Evolutionary conservation across 768 basidiomycete genomes (phyloP).

Genomic region (Wakefieldia striispora): DNA sequence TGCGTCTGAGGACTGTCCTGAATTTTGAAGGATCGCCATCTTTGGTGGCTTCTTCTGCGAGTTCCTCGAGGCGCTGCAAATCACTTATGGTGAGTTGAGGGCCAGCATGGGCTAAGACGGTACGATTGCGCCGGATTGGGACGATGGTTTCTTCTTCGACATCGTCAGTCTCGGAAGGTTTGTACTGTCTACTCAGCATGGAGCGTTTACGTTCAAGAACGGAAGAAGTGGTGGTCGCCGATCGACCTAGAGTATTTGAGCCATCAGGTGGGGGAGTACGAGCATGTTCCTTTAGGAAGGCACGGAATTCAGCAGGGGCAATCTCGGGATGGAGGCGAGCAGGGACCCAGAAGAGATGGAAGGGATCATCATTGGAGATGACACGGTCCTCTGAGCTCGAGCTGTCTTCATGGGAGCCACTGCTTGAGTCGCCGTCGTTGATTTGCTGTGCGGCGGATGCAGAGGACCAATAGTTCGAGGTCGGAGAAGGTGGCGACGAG

Average conservation of each 20-base stretch:
- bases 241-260: slow-evolving; percentile 37
- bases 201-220: slow-evolving; percentile 82
- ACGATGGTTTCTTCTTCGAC: slow-evolving; percentile 70
- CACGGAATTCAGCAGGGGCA: slow-evolving; percentile 92
- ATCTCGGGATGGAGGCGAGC: slow-evolving; percentile 96
- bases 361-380: slow-evolving; percentile 66
- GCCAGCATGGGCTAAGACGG: slow-evolving; percentile 61
- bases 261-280: slow-evolving; percentile 56
- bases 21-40: slow-evolving; percentile 82
- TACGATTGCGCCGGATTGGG: slow-evolving; percentile 66
- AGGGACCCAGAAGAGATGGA: slow-evolving; percentile 98
- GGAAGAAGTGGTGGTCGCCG: slow-evolving; percentile 42
- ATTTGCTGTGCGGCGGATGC: slow-evolving; percentile 32
- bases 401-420: slow-evolving; percentile 40
- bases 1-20: slow-evolving; percentile 76
- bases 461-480: slow-evolving; percentile 49
- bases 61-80: slow-evolving; percentile 88
- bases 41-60: slow-evolving; percentile 86
- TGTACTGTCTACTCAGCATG: slow-evolving; percentile 94
- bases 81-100: slow-evolving; percentile 92
- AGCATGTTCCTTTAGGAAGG: slow-evolving; percentile 92
- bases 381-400: slow-evolving; percentile 35
- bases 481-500: slow-evolving; percentile 58
- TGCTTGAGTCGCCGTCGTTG: slow-evolving; percentile 45
- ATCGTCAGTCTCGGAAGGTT: slow-evolving; percentile 74